Evolutionary conservation across 768 basidiomycete species (phyloP), one percentile per base, ranked within the genome.

Genomic region (Boletus fagicola): DNA sequence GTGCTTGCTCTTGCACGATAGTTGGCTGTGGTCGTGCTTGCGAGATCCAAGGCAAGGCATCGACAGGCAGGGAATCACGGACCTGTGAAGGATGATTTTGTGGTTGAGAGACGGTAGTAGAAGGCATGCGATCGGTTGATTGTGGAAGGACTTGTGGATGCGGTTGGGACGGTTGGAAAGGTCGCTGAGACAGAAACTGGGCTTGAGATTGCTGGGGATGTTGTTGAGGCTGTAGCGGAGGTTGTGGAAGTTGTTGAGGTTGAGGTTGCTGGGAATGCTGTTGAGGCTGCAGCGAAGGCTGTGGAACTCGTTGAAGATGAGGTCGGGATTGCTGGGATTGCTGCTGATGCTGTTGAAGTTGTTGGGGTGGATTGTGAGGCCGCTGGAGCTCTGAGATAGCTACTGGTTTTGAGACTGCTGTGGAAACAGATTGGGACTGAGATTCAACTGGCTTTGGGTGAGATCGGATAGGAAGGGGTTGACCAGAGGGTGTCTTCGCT

Each of bases 1-100:
- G 24, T 42, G 15, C 44, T 35, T 58, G 54, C 24, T 56, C 57
- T 53, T 57, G 66, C n/a, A 30, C 40, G 16, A 31, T 45, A 22
- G 12, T 45, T 38, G 54, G 15, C 42, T 55, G 47, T 46, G 35
- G 11, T 38, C 31, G 36, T 30, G 31, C 31, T 50, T 59, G 59
- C 31, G 35, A 49, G 47, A 36, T 38, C 28, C 20, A 39, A 44
- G 46, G 18, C 22, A 40, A 45, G 1, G 47, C 4, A 45, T 45
- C 16, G 20, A 39, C 45, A 42, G 22, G 22, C 8, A 39, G 24
- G 2, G 36, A 20, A 43, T 47, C 49, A 54, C 33, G 26, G 20
- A 49, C 56, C 51, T 54, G 58, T 6, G 45, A 44, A 15, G 51
- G 38, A 24, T 42, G 60, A 39, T 13, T 33, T 7, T 50, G 43